A percentile compares a stretch with the other conserved stretches of the same genome.
Evolutionary conservation across 345 rosid species (phyloP).

Genomic region (Brassica cretica): DNA sequence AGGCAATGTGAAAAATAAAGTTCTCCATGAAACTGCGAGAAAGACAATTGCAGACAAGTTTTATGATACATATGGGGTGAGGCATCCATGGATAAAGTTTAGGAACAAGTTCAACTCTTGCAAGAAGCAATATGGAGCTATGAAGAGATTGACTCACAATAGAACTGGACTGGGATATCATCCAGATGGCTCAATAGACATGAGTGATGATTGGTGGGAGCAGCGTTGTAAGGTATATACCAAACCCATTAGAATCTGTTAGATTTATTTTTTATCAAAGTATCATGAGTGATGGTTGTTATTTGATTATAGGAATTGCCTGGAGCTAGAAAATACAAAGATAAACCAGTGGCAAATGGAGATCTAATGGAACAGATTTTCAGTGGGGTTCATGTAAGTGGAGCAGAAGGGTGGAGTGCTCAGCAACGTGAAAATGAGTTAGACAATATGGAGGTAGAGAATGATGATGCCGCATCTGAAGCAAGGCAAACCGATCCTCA

Average conservation of each 20-base stretch:
- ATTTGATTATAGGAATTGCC: conserved; percentile 1
- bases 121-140: neutral
- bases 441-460: neutral
- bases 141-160: neutral
- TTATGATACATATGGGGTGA: neutral
- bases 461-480: neutral
- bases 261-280: neutral
- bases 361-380: neutral
- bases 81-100: neutral
- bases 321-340: neutral
- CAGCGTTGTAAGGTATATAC: neutral
- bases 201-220: neutral
- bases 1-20: neutral
- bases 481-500: neutral
- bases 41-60: neutral
- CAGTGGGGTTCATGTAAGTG: neutral
- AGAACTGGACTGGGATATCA: neutral
- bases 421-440: neutral
- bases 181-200: neutral
- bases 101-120: neutral
- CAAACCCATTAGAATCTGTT: too few relatives aligned
- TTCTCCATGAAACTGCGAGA: neutral
- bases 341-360: neutral
- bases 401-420: neutral
- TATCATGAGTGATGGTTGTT: neutral